A percentile compares a stretch with the other conserved stretches of the same genome.
These are phyloP conservation scores for Marasmius oreades DNA, from an alignment of 1,284 basidiomycete genomes.

Conservation along the genomic window DNA sequence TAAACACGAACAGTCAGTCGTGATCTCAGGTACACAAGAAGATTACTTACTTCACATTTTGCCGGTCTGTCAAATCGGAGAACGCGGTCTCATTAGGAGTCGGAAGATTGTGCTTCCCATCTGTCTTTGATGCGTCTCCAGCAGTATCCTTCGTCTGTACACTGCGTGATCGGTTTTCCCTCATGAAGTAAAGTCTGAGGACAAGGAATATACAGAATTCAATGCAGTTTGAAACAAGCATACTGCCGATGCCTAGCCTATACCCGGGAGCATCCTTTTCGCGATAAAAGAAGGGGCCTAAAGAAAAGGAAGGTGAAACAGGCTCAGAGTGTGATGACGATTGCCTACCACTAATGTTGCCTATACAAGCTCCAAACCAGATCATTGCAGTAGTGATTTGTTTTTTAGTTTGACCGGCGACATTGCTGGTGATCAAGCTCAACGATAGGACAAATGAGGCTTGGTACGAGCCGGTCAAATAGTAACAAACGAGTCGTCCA, in stretches of 20 bases:
- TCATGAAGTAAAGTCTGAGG: conserved; percentile 14
- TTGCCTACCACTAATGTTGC: conserved; percentile 17
- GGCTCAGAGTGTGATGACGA: not conserved
- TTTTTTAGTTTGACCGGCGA: conserved; percentile 22
- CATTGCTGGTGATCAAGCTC: conserved; percentile 20
- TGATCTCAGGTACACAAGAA: too few relatives aligned
- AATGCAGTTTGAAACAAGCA: conserved; percentile 19
- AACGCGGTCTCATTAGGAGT: conserved; percentile 16
- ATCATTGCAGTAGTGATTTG: conserved; percentile 20
- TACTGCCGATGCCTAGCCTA: conserved; percentile 18
- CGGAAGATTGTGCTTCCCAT: conserved; percentile 1
- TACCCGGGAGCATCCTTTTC: conserved; percentile 17
- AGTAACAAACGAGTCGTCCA: conserved; percentile 19
- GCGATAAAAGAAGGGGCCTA: conserved; percentile 20
- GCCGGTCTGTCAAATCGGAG: conserved; percentile 17
- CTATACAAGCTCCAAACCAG: conserved; percentile 20
- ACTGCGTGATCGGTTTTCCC: conserved; percentile 13
- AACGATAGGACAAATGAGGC: conserved; percentile 20
- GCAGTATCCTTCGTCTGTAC: not conserved
- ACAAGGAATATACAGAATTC: conserved; percentile 17
- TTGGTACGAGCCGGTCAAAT: conserved; percentile 20
- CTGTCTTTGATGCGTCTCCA: not conserved
- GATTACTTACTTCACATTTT: conserved; percentile 16
- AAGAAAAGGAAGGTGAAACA: not conserved
- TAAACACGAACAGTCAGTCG: too few relatives aligned